Conservation (phyloP, 2,329 filamentous ascomycete genomes). For the Thielaviopsis cerberus region DNA sequence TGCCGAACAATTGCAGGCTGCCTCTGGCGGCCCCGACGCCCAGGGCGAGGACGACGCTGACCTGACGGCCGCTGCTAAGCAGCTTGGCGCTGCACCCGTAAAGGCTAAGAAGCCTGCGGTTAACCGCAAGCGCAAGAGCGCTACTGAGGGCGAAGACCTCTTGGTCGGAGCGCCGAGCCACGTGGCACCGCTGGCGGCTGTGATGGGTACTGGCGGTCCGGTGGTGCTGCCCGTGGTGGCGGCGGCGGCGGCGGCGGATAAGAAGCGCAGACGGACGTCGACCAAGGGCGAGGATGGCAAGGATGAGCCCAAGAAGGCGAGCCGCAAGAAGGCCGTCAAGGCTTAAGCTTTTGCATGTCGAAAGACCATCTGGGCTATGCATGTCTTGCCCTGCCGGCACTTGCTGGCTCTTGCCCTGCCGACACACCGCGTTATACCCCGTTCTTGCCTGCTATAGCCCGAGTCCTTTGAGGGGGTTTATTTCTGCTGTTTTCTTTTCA, state of each 20-base stretch:
- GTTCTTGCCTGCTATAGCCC: too few species aligned
- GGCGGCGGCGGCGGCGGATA: constrained; percentile 25
- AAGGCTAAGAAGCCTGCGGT: constrained; percentile 39
- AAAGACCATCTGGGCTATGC: neutral
- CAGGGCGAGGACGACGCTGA: constrained; percentile 26
- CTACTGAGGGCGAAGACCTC: constrained; percentile 14
- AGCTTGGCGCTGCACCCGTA: constrained; percentile 19
- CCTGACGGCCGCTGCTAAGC: constrained; percentile 14
- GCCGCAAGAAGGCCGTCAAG: constrained; percentile 36
- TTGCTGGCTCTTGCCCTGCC: too few species aligned
- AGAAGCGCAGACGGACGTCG: constrained; percentile 42
- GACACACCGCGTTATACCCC: too few species aligned
- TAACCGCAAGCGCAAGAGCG: constrained; percentile 38
- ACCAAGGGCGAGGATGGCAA: constrained; percentile 34
- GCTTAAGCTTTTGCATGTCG: constrained; percentile 11
- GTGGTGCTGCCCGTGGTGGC: constrained; percentile 14
- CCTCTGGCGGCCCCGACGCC: constrained; percentile 19
- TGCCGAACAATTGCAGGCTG: constrained; percentile 36
- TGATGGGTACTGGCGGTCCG: constrained; percentile 23
- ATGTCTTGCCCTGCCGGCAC: too few species aligned
- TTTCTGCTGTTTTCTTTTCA: neutral
- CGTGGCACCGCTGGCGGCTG: constrained; percentile 22
- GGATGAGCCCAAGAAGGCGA: constrained; percentile 42
- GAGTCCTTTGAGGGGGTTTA: too few species aligned
- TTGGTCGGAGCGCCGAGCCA: constrained; percentile 22